These are phyloP conservation scores for Mycena sanguinolenta DNA, from an alignment of 768 basidiomycete species.

Conservation along the genomic window DNA sequence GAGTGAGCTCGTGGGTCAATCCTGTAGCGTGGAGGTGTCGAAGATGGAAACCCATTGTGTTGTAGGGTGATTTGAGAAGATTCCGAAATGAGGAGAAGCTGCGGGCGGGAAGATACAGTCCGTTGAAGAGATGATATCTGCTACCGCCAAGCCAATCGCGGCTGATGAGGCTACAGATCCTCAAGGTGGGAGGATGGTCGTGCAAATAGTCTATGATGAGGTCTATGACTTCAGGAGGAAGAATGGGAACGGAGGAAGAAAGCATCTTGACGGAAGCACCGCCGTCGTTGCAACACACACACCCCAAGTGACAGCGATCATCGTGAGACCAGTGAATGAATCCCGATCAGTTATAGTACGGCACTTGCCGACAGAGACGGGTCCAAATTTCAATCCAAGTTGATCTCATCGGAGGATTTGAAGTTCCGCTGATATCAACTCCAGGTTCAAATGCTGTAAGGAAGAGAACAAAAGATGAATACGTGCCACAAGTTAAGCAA, in stretches of 20 bases:
- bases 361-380: no score
- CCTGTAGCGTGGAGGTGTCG: conserved; percentile 1
- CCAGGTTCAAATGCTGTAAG: no score
- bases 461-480: no score
- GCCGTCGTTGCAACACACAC: no score
- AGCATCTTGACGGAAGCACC: no score
- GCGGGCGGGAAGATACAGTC: neutral
- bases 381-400: no score
- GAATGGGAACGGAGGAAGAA: neutral
- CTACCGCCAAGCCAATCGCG: conserved; percentile 21
- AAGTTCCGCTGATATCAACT: no score
- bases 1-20: neutral
- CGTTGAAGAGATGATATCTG: conserved; percentile 20
- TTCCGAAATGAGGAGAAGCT: neutral
- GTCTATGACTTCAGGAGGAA: conserved; percentile 25
- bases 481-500: no score
- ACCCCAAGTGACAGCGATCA: no score
- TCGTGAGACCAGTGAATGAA: no score
- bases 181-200: conserved; percentile 3
- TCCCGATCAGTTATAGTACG: no score
- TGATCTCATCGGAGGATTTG: no score
- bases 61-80: neutral
- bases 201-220: conserved; percentile 27
- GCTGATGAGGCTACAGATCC: conserved; percentile 17
- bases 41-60: conserved; percentile 6